Evolutionary conservation across 192 early-diverging fungal genomes (phyloP).

Genomic region (Spizellomyces punctatus): DNA sequence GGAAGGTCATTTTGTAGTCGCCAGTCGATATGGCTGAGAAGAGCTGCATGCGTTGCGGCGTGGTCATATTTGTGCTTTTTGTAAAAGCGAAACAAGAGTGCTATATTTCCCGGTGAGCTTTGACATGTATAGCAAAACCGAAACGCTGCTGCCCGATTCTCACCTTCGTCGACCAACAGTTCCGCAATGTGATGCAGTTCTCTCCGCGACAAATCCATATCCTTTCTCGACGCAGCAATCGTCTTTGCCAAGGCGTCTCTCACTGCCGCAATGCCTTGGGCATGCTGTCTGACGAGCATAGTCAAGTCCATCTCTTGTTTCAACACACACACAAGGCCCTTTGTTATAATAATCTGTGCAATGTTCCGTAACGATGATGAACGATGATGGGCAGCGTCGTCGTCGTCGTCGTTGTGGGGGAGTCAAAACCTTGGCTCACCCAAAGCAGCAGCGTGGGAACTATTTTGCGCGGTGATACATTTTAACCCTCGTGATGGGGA

Average conservation of each 20-base stretch:
- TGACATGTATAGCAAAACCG: not conserved
- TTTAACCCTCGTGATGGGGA: no score
- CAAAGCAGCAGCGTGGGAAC: no score
- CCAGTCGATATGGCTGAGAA: slow-evolving; percentile 44
- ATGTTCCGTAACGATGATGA: no score
- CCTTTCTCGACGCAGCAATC: slow-evolving; percentile 24
- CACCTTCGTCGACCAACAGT: slow-evolving; percentile 36
- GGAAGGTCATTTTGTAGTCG: slow-evolving; percentile 36
- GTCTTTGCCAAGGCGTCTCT: slow-evolving; percentile 14
- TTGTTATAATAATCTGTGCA: no score
- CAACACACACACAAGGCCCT: not conserved
- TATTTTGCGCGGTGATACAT: no score
- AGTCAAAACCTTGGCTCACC: no score
- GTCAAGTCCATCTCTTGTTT: slow-evolving; percentile 18
- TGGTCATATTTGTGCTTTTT: slow-evolving; percentile 37
- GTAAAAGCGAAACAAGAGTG: slow-evolving; percentile 37
- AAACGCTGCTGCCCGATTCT: not conserved
- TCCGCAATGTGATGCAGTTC: slow-evolving; percentile 34
- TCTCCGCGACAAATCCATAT: slow-evolving; percentile 28
- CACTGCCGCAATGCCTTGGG: slow-evolving; percentile 2
- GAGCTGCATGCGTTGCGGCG: slow-evolving; percentile 4
- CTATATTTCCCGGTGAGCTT: slow-evolving; percentile 24
- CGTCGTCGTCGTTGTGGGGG: no score
- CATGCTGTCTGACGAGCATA: slow-evolving; percentile 10
- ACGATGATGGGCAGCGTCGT: no score